phyloP scores from a whole-genome alignment of 1,284 basidiomycete genomes.

The Ustanciosporium gigantosporum region DNA sequence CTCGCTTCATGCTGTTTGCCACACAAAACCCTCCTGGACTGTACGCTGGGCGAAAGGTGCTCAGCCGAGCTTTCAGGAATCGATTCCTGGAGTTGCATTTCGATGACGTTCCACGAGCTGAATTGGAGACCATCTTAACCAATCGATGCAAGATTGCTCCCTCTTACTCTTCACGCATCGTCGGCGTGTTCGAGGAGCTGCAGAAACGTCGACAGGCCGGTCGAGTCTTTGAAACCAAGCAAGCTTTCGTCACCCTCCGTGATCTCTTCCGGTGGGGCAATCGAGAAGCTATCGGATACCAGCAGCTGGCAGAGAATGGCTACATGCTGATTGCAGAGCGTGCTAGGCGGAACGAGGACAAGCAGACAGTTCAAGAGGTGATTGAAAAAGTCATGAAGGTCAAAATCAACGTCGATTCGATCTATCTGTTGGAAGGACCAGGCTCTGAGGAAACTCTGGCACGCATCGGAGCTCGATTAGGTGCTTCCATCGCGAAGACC shows the following conservation, averaged over 20 bases:
- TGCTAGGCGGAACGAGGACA: constrained; percentile 81
- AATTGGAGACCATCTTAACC: constrained; percentile 79
- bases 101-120: constrained; percentile 90
- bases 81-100: constrained; percentile 99
- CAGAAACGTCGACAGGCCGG: constrained; percentile 87
- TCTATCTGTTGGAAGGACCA: constrained; percentile 66
- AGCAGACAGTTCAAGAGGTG: constrained; percentile 83
- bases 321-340: constrained; percentile 98
- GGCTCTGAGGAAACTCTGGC: constrained; percentile 33
- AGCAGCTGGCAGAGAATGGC: constrained; percentile 91
- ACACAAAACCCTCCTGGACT: constrained; percentile 97
- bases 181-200: constrained; percentile 87
- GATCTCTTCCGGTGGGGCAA: constrained; percentile 98
- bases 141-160: constrained; percentile 57
- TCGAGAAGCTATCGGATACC: constrained; percentile 78
- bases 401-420: constrained; percentile 69
- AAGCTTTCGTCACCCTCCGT: constrained; percentile 92
- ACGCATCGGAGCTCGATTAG: constrained; percentile 36
- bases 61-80: constrained; percentile 95
- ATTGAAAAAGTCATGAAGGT: constrained; percentile 90
- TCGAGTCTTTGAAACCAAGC: constrained; percentile 95
- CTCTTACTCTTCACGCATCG: constrained; percentile 83
- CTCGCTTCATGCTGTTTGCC: constrained; percentile 96
- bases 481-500: constrained; percentile 57
- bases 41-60: constrained; percentile 93